Evolutionary conservation across 1,139 yeast genomes (phyloP).

Genomic region (Scheffersomyces quercinus): DNA sequence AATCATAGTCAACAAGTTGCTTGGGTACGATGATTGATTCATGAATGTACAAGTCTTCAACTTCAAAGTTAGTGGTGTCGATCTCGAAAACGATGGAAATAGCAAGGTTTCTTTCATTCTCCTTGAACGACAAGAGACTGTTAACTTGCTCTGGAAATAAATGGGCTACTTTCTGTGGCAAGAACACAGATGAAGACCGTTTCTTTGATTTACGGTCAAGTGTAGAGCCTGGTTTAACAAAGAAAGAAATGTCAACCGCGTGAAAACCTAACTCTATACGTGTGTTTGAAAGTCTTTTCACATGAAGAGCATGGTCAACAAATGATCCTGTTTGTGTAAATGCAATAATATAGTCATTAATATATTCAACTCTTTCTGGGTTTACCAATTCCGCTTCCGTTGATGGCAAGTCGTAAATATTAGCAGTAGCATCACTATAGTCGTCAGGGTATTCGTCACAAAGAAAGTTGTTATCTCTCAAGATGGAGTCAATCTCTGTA

Average conservation of each 20-base stretch:
- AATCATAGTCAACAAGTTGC: slow-evolving; percentile 50
- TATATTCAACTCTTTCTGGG: slow-evolving; percentile 55
- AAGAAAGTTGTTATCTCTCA: slow-evolving; percentile 89
- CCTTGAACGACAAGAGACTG: slow-evolving; percentile 60
- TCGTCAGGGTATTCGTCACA: slow-evolving; percentile 77
- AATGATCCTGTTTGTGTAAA: slow-evolving; percentile 60
- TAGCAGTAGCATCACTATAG: slow-evolving; percentile 28
- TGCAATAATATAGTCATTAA: slow-evolving; percentile 65
- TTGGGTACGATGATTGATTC: slow-evolving; percentile 71
- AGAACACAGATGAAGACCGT: slow-evolving; percentile 84
- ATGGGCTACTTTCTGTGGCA: slow-evolving; percentile 76
- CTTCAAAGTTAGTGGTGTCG: slow-evolving; percentile 70
- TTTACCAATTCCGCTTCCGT: slow-evolving; percentile 35
- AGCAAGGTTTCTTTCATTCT: slow-evolving; percentile 62
- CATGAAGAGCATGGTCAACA: slow-evolving; percentile 80
- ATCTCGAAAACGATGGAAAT: slow-evolving; percentile 82
- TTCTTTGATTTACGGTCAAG: slow-evolving; percentile 89
- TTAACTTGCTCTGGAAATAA: slow-evolving; percentile 70
- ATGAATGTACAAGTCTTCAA: slow-evolving; percentile 76
- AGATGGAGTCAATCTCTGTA: slow-evolving; percentile 84
- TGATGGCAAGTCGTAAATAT: slow-evolving; percentile 39
- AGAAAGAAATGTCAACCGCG: slow-evolving; percentile 75
- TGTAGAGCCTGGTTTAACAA: slow-evolving; percentile 66
- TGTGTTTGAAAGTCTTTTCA: slow-evolving; percentile 57
- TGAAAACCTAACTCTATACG: slow-evolving; percentile 79